These are phyloP conservation scores for Nowakowskiella sp. DNA, from an alignment of 192 early-diverging fungal species.

Conservation along the genomic window DNA sequence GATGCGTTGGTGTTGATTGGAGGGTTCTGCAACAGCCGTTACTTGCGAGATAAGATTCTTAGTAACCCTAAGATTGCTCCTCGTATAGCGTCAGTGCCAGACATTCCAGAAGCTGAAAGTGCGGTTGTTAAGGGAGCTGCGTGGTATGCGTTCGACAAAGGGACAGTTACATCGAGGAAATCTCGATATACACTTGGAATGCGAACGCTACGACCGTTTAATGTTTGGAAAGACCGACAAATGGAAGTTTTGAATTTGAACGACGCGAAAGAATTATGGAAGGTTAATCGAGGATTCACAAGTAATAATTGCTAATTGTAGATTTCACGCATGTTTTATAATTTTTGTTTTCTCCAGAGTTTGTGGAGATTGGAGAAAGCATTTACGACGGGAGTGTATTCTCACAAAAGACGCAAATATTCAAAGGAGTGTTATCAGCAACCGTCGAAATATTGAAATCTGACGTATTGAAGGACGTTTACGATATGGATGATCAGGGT, in stretches of 20 bases:
- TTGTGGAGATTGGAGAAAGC: not conserved
- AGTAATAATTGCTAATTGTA: not conserved
- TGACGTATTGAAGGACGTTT: not conserved
- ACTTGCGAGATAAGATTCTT: not conserved
- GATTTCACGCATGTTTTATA: not conserved
- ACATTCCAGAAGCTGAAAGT: too few species aligned
- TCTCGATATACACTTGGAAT: not conserved
- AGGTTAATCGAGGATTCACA: not conserved
- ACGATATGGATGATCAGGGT: not conserved
- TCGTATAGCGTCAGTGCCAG: not conserved
- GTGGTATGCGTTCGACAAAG: not conserved
- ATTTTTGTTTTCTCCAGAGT: not conserved
- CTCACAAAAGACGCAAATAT: not conserved
- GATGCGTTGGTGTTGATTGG: not conserved
- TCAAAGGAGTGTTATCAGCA: not conserved
- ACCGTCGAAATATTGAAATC: not conserved
- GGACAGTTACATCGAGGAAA: not conserved
- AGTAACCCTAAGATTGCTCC: not conserved
- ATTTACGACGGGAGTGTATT: not conserved
- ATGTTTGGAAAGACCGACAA: not conserved
- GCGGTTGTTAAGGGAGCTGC: too few species aligned
- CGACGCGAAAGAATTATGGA: not conserved
- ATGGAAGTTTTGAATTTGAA: not conserved
- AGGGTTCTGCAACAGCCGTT: not conserved
- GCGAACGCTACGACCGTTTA: not conserved